A percentile compares a stretch with the other conserved stretches of the same genome.
phyloP scores from a whole-genome alignment of 83 land plant genomes.

The Larix sibirica region DNA sequence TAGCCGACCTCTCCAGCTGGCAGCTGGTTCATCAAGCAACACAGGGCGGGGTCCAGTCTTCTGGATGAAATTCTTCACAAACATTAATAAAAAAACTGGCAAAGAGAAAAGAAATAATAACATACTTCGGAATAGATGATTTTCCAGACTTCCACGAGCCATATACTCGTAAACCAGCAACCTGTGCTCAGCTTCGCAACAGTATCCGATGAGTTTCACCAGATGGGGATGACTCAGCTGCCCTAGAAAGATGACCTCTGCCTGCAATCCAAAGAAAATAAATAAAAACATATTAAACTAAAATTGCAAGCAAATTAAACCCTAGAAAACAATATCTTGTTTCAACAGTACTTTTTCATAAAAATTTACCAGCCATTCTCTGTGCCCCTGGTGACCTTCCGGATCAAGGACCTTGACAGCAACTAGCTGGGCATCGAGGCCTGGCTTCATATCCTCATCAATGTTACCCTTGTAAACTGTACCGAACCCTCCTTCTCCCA shows the following conservation, averaged over 20 bases:
- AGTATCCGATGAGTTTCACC: constrained; percentile 87
- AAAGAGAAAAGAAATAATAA: constrained; percentile 2
- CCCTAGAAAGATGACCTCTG: constrained; percentile 88
- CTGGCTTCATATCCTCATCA: constrained; percentile 80
- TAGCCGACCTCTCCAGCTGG: too few species aligned
- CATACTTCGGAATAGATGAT: constrained; percentile 90
- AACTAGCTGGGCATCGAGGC: constrained; percentile 77
- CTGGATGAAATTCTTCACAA: too few species aligned
- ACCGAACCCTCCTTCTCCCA: constrained; percentile 93
- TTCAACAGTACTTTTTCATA: too few species aligned
- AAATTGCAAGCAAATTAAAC: neutral
- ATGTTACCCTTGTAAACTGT: constrained; percentile 88
- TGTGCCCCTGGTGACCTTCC: constrained; percentile 85
- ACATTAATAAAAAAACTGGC: neutral
- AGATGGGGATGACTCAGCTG: constrained; percentile 87
- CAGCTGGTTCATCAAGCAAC: too few species aligned
- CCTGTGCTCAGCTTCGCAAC: constrained; percentile 90
- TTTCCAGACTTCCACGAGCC: constrained; percentile 90
- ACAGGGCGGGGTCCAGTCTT: too few species aligned
- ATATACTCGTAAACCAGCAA: constrained; percentile 90
- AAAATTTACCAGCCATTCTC: constrained; percentile 70
- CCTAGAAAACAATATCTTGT: neutral
- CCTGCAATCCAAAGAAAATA: constrained; percentile 39
- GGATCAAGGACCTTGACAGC: constrained; percentile 90
- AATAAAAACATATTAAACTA: neutral